Percentiles rank a stretch among this genome's conserved stretches.
Conservation (phyloP, 2,329 filamentous ascomycete species). For the Ophiostoma sp. region DNA sequence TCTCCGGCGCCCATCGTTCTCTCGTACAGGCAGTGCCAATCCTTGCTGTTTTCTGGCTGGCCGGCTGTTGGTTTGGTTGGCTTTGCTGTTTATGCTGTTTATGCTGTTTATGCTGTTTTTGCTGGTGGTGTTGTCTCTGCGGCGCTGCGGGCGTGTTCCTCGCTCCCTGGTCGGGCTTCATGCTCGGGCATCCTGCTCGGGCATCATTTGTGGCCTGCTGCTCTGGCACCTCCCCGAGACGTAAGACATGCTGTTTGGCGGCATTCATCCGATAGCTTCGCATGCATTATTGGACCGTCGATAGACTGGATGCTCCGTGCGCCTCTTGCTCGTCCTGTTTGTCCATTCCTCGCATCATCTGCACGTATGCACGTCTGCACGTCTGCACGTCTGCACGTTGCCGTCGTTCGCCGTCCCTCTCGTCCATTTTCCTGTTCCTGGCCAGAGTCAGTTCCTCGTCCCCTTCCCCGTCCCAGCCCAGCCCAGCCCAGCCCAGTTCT, state of each 20-base stretch:
- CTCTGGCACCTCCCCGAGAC: constrained; percentile 1
- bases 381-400: neutral
- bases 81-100: neutral
- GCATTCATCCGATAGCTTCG: neutral
- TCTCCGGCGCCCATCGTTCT: neutral
- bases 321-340: neutral
- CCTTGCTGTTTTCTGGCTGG: neutral
- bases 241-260: neutral
- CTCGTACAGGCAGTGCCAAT: neutral
- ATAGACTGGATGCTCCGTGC: too few species aligned
- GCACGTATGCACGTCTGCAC: neutral
- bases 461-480: neutral
- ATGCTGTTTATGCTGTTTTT: neutral
- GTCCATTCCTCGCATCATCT: neutral
- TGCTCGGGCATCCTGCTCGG: neutral
- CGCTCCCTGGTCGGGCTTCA: neutral
- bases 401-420: neutral
- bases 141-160: neutral
- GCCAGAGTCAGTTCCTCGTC: neutral
- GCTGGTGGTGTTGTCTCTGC: neutral
- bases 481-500: neutral
- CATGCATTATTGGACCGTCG: too few species aligned
- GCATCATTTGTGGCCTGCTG: neutral
- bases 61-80: neutral
- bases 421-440: neutral